A percentile compares a stretch with the other conserved stretches of the same genome.
phyloP scores from a whole-genome alignment of 2,329 filamentous ascomycete genomes.

The Ascomycota sp. region DNA sequence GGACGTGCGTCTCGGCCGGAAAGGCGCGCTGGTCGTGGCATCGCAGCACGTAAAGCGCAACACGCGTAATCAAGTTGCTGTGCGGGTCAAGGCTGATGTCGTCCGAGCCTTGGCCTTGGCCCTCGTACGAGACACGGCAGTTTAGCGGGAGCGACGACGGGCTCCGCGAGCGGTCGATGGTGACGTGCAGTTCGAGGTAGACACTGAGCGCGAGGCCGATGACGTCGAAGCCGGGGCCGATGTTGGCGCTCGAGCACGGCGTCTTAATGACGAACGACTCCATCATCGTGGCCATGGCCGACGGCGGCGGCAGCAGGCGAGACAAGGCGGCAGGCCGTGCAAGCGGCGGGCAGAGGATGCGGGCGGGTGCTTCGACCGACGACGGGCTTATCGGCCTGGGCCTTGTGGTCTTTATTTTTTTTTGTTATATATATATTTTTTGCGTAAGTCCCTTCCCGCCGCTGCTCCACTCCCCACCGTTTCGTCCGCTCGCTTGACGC shows the following conservation, averaged over 20 bases:
- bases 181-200: slow-evolving; percentile 78
- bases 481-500: no score
- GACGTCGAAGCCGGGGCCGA: slow-evolving; percentile 93
- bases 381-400: not conserved
- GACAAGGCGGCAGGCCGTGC: not conserved
- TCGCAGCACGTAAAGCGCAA: slow-evolving; percentile 82
- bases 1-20: slow-evolving; percentile 69
- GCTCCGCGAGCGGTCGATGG: slow-evolving; percentile 38
- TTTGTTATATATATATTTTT: no score
- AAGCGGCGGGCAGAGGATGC: not conserved
- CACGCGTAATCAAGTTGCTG: slow-evolving; percentile 80
- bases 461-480: no score
- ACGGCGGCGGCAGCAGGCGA: not conserved
- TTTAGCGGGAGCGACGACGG: slow-evolving; percentile 47
- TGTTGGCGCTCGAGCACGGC: slow-evolving; percentile 92
- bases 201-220: slow-evolving; percentile 88
- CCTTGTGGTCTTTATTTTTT: no score
- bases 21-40: slow-evolving; percentile 78
- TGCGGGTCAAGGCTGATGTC: slow-evolving; percentile 71
- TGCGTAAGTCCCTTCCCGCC: no score
- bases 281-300: slow-evolving; percentile 10
- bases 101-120: slow-evolving; percentile 46
- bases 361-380: not conserved
- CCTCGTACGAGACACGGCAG: slow-evolving; percentile 82
- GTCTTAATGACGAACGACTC: slow-evolving; percentile 55